Evolutionary conservation across 768 basidiomycete species (phyloP).

Genomic region (Solioccasus polychromus): DNA sequence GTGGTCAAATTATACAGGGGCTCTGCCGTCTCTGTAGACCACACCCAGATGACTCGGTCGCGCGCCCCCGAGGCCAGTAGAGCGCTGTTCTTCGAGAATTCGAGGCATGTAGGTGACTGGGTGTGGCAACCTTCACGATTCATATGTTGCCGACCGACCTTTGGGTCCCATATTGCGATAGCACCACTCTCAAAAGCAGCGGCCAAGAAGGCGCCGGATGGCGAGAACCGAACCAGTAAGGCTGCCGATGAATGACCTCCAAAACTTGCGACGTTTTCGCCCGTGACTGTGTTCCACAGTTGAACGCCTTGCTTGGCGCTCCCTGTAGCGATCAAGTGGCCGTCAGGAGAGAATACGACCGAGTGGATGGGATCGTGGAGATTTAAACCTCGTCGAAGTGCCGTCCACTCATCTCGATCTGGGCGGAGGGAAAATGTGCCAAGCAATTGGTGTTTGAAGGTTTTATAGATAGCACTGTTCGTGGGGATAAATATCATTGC

Average conservation of each 20-base stretch:
- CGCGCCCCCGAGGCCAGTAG: slow-evolving; percentile 19
- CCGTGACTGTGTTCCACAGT: slow-evolving; percentile 21
- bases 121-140: slow-evolving; percentile 12
- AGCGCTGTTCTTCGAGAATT: slow-evolving; percentile 13
- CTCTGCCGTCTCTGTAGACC: slow-evolving; percentile 19
- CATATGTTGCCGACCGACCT: slow-evolving; percentile 14
- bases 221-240: slow-evolving; percentile 16
- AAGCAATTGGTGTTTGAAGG: slow-evolving; percentile 8
- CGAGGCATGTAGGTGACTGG: slow-evolving; percentile 17
- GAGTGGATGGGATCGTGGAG: slow-evolving; percentile 11
- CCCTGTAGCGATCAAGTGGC: slow-evolving; percentile 15
- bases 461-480: slow-evolving; percentile 1
- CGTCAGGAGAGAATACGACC: slow-evolving; percentile 12
- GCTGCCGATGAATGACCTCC: slow-evolving; percentile 11
- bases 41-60: slow-evolving; percentile 18
- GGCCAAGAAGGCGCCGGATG: slow-evolving; percentile 19
- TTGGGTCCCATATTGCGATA: slow-evolving; percentile 20
- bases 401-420: not conserved
- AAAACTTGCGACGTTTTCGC: slow-evolving; percentile 18
- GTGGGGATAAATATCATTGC: slow-evolving; percentile 2
- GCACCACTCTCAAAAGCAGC: slow-evolving; percentile 16
- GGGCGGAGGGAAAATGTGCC: not conserved
- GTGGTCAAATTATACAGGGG: slow-evolving; percentile 7
- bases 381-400: not conserved
- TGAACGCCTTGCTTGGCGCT: slow-evolving; percentile 16